Conservation (phyloP, 1,284 basidiomycete species). For the Marasmius oreades region DNA sequence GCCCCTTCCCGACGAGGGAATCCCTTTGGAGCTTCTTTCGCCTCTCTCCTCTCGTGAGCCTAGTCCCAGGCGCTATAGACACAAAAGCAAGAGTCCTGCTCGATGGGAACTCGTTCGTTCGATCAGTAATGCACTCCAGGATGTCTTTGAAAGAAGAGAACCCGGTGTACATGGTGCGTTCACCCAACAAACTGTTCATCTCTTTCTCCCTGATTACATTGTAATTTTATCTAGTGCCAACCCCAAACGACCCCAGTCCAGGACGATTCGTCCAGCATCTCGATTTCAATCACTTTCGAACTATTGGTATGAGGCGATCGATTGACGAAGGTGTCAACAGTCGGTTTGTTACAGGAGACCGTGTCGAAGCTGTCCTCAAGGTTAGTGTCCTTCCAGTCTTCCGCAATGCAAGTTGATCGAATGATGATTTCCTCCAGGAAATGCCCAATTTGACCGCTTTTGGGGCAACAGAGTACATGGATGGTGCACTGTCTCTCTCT, state of each 20-base stretch:
- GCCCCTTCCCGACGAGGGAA: conserved; percentile 53
- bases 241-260: conserved; percentile 67
- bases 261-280: conserved; percentile 76
- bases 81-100: conserved; percentile 74
- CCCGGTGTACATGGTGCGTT: conserved; percentile 68
- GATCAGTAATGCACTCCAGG: conserved; percentile 70
- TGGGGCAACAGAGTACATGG: conserved; percentile 96
- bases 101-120: conserved; percentile 77
- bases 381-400: conserved; percentile 36
- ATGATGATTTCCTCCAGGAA: conserved; percentile 49
- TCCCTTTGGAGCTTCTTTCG: conserved; percentile 70
- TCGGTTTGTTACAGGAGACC: conserved; percentile 89
- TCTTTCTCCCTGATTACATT: conserved; percentile 8
- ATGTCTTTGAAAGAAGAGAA: conserved; percentile 56
- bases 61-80: conserved; percentile 66
- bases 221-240: conserved; percentile 50
- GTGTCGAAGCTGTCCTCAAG: conserved; percentile 81
- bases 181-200: conserved; percentile 6
- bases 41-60: conserved; percentile 77
- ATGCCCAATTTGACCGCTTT: conserved; percentile 79
- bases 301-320: conserved; percentile 90
- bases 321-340: conserved; percentile 87
- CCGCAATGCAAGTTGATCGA: conserved; percentile 5
- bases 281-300: conserved; percentile 92
- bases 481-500: conserved; percentile 77